A percentile compares a stretch with the other conserved stretches of the same genome.
Evolutionary conservation across 306 rosid genomes (phyloP).

Genomic region (Vigna reflexopilosa): DNA sequence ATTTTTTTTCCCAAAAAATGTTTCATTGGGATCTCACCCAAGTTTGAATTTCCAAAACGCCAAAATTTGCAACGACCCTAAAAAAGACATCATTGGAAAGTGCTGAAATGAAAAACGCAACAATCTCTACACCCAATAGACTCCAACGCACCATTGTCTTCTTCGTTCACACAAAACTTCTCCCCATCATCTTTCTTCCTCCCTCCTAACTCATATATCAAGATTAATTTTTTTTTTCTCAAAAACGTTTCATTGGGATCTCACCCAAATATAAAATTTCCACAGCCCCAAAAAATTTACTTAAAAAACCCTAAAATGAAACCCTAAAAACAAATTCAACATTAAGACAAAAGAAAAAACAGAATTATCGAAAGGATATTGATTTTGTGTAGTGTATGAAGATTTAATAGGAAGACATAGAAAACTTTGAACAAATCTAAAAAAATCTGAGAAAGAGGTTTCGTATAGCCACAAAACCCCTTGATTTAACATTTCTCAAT

Average conservation of each 20-base stretch:
- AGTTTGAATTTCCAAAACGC: no score
- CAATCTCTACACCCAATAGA: slow-evolving; percentile 86
- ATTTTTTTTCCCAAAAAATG: no score
- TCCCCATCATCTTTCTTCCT: slow-evolving; percentile 60
- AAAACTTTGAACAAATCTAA: not conserved
- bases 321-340: slow-evolving; percentile 14
- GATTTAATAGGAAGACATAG: not conserved
- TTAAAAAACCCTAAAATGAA: slow-evolving; percentile 29
- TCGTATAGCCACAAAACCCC: slow-evolving; percentile 42
- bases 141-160: slow-evolving; percentile 76
- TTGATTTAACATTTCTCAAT: slow-evolving; percentile 36
- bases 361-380: slow-evolving; percentile 38
- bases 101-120: slow-evolving; percentile 67
- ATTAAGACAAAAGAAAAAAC: not conserved
- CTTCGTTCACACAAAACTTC: slow-evolving; percentile 75
- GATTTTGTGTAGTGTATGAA: not conserved
- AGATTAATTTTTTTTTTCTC: not conserved
- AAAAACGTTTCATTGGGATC: not conserved
- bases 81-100: slow-evolving; percentile 64
- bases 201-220: slow-evolving; percentile 39
- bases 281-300: slow-evolving; percentile 27
- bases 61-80: slow-evolving; percentile 39
- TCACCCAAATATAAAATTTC: not conserved
- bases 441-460: not conserved
- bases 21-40: no score